Evolutionary conservation across 192 early-diverging fungal genomes (phyloP), one percentile per base, ranked within the genome.

Genomic region (Mortierella claussenii): DNA sequence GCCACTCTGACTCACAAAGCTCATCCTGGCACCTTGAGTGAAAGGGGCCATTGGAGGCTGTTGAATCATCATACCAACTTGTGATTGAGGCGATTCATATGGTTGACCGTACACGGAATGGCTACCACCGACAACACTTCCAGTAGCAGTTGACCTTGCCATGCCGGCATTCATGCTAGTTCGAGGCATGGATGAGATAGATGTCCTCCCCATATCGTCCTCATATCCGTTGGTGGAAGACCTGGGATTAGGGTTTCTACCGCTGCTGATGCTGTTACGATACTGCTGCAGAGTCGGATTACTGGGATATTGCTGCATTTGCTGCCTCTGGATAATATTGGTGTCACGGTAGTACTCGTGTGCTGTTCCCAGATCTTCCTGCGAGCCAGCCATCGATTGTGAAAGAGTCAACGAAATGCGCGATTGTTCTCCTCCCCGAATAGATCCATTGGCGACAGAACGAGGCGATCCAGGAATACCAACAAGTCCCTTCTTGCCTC

Each of bases 341-440:
- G 69, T 57, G 42, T 74, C 61, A 2, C 71, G 63, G 17, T 75
- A 75, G 27, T 75, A 75, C 21, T 75, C 71, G 12, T 57, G 56
- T 24, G 43, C 58, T 1, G 36, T 43, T n/a, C 17, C 51, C n/a
- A 65, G 53, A 24, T 75, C 57, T 10, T 74, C 70, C 17, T 74
- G 70, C 1, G 70, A 74, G 3, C 45, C 43, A 10, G 68, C 28
- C 20, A 48, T 9, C 3, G 61, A 65, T 3, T 51, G 55, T 15
- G 43, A 55, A 33, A 27, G 21, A 15, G 45, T n/a, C n/a, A n/a
- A 44, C 1, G 27, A 15, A 23, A 24, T 18, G 21, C 57, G 42
- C 9, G 55, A 5, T 7, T 44, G 52, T 33, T 44, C 18, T 40
- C 48, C 46, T 12, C 46, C n/a, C n/a, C 45, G 50, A 7, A 46